Evolutionary conservation across 148 eudicot genomes (phyloP).

Genomic region (Cornus suecica): DNA sequence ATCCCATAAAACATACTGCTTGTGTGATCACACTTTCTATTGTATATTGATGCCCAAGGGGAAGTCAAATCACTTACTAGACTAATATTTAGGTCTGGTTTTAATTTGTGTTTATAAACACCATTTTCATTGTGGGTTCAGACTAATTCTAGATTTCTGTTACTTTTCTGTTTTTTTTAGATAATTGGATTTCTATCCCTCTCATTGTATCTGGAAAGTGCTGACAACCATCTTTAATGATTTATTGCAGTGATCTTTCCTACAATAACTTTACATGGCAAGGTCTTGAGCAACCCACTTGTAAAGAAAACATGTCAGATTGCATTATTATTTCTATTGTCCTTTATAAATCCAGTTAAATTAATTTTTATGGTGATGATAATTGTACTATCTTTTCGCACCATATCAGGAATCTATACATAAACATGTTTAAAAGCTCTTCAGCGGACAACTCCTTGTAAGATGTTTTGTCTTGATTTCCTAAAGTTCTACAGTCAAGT

Average conservation of each 20-base stretch:
- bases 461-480: slow-evolving; percentile 19
- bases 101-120: not conserved
- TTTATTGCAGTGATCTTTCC: slow-evolving; percentile 66
- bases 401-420: slow-evolving; percentile 43
- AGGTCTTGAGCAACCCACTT: slow-evolving; percentile 52
- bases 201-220: not conserved
- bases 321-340: slow-evolving; percentile 7
- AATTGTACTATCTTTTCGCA: not conserved
- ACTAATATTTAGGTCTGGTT: not conserved
- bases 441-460: slow-evolving; percentile 40
- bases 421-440: slow-evolving; percentile 70
- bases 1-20: not conserved
- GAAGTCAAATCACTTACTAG: not conserved
- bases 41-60: not conserved
- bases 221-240: slow-evolving; percentile 10
- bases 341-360: not conserved
- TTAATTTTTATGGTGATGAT: not conserved
- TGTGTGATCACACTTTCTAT: not conserved
- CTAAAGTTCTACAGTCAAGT: not conserved
- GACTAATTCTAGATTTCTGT: not conserved
- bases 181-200: not conserved
- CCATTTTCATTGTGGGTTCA: not conserved
- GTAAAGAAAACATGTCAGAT: slow-evolving; percentile 48
- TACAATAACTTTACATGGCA: slow-evolving; percentile 74
- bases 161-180: slow-evolving; percentile 2